A percentile compares a stretch with the other conserved stretches of the same genome.
These are phyloP conservation scores for Pittosporum tobira DNA, from an alignment of 129 eudicot species.

Conservation along the genomic window DNA sequence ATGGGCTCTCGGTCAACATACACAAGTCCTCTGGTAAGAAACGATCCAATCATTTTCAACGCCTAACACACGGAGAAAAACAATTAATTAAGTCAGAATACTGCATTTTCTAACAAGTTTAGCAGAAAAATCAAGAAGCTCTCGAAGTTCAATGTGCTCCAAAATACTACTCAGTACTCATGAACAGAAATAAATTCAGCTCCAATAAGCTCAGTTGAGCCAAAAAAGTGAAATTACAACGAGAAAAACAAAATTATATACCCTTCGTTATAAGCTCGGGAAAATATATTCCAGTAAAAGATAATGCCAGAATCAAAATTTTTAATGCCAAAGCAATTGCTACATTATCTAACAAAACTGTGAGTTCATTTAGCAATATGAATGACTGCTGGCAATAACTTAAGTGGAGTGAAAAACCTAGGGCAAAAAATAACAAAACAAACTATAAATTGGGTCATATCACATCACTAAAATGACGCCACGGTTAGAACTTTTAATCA, in stretches of 20 bases:
- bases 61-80: conserved; percentile 28
- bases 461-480: too few relatives aligned
- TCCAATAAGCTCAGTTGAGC: background rate
- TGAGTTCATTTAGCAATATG: too few relatives aligned
- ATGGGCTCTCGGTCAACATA: conserved; percentile 28
- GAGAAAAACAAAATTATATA: background rate
- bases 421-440: background rate
- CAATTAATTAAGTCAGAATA: conserved; percentile 4
- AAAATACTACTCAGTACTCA: background rate
- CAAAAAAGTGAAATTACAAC: background rate
- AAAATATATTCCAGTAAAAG: too few relatives aligned
- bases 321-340: background rate
- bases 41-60: conserved; percentile 75
- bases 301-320: background rate
- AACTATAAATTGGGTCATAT: too few relatives aligned
- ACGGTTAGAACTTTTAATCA: too few relatives aligned
- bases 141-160: background rate
- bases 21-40: conserved; percentile 86
- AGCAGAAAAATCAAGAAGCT: background rate
- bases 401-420: background rate
- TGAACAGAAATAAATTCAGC: background rate
- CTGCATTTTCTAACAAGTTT: background rate
- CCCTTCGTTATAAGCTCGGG: background rate
- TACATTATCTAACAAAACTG: background rate
- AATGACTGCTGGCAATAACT: background rate